Base-by-base conservation (phyloP, 2,329 filamentous ascomycete species). In the Aspergillus sp. region DNA sequence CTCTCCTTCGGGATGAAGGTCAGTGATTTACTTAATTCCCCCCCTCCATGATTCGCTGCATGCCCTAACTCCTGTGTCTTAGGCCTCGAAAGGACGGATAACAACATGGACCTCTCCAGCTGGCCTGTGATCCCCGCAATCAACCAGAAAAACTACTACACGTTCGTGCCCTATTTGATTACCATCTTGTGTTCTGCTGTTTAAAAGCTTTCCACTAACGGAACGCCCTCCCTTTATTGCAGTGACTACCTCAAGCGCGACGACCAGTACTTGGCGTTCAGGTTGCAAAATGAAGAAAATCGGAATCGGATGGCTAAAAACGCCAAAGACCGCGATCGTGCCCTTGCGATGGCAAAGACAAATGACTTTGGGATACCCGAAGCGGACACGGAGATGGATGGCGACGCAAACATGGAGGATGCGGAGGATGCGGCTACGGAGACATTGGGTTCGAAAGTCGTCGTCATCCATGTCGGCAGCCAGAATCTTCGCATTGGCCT, bases 131-230 rank as follows among this genome's bases (percentile, higher is more conserved):
- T 96, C 57, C 84, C 86, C 44, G 91, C 95, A 68, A 99, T 99
- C 77, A 99, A 99, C 73, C 95, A 99, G 76, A 99, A 99, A 80
- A 99, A 99, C 76, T 99, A 99, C 77, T 97, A 97, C 75, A 96
- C 93, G 91, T 95, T 82, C 61, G 87, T 80, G 9, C 21, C n/a
- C 11, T 45, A 21, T 17, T 35, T 9, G 6, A 33, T 14, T 35
- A 6, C 17, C 15, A 21, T 17, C 40, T 23, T n/a, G n/a, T 40
- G 14, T 9, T 15, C 12, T n/a, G 6, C 31, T 6, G 11, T 6
- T n/a, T 17, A 17, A 21, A 44, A 14, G n/a, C 9, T 12, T 46
- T 31, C 27, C 15, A 51, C 64, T 69, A 45, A 66, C 57, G 19
- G 56, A 12, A 12, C 14, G 19, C 51, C 21, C 46, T 48, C 39